Base-by-base conservation (phyloP, 176 grass and related monocot species). In the Panicum miliaceum region DNA sequence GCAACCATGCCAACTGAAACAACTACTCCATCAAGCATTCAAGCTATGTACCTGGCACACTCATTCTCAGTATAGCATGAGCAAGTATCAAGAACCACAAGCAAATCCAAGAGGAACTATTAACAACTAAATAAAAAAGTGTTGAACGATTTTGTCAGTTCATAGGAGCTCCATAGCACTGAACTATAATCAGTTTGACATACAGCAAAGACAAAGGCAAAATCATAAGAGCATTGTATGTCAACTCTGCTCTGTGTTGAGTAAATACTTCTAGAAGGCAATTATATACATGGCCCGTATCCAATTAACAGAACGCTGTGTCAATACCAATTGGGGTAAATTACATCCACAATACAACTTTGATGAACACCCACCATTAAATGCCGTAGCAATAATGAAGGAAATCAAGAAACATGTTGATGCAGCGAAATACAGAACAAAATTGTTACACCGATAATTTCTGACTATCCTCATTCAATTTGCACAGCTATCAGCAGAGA, bases 161-260 rank as follows among this genome's bases (percentile, higher is more conserved):
- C 13, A 46, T 76, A 76, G 36, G 22, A 43, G 29, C 46, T 76
- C 6, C 46, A 53, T 32, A 40, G 32, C 34, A 84, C 62, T 19
- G 37, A 45, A 41, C 11, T 58, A 20, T 54, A 67, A 45, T 76
- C 36, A 84, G 35, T 68, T 35, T 75, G 36, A n/a, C 34, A 34
- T 66, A 52, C 34, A 54, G 23, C 22, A 65, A 20, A 67, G 3
- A 3, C 23, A 75, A 53, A 66, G 43, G 37, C 8, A 73, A 62
- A 47, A 51, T 60, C 15, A 47, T 41, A 85, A 67, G 58, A 40
- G 16, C 38, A 85, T 37, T 62, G 36, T 60, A 71, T 23, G 7
- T 48, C 27, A 29, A 59, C 38, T 71, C 3, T 67, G 32, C 2
- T 67, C 14, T 10, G 6, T 38, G 11, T 8, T 56, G 20, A 54